A percentile compares a stretch with the other conserved stretches of the same genome.
phyloP scores from a whole-genome alignment of 139 green algal genomes.

The Chlorella sp. region DNA sequence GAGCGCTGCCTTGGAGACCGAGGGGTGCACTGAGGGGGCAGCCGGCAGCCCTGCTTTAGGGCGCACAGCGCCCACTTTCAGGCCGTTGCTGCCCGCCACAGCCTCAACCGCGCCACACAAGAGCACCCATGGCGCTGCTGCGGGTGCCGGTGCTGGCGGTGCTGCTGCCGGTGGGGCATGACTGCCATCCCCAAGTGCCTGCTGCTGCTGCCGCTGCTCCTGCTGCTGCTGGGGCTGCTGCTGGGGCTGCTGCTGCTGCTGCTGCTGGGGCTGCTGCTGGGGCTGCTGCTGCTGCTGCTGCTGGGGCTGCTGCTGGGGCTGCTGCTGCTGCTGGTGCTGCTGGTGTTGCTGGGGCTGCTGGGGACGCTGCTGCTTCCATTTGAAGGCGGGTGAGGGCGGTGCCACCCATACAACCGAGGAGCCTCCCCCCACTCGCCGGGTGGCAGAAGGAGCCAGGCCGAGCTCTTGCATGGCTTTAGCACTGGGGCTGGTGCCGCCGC shows the following conservation, averaged over 20 bases:
- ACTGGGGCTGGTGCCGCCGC: too few relatives aligned
- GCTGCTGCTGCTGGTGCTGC: not conserved
- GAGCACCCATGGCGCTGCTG: not conserved
- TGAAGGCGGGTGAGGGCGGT: not conserved
- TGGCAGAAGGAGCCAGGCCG: not conserved
- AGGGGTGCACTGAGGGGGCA: not conserved
- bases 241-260: not conserved
- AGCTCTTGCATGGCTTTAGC: not conserved
- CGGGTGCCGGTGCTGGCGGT: not conserved
- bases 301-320: not conserved
- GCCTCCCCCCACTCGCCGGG: constrained; percentile 1
- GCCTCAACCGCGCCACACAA: not conserved
- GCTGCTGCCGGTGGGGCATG: not conserved
- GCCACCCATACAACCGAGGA: constrained; percentile 15
- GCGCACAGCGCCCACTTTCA: not conserved
- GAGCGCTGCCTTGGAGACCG: constrained; percentile 32
- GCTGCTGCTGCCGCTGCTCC: not conserved
- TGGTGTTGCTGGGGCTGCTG: not conserved
- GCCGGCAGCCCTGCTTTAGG: not conserved
- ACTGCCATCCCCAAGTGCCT: too few relatives aligned
- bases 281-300: not conserved
- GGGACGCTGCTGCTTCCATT: not conserved
- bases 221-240: too few relatives aligned
- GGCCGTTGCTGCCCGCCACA: constrained; percentile 13
- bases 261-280: too few relatives aligned